Base-by-base conservation (phyloP, 1,139 yeast species). In the Magnusiomyces clavatus region DNA sequence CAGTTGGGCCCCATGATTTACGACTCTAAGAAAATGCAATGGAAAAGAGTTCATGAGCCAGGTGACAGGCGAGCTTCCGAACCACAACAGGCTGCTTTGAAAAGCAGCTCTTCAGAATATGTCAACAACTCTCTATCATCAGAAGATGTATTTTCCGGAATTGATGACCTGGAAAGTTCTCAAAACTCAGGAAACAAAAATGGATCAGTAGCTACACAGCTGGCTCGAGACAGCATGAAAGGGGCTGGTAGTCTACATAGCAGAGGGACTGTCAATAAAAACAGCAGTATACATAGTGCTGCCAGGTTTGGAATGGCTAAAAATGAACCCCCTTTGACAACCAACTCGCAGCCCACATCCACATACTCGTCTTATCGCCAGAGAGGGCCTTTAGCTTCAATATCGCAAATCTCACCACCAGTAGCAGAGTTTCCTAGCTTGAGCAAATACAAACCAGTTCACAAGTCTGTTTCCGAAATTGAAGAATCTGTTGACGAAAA, bases 61-160 rank as follows among this genome's bases (percentile, higher is more conserved):
- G 41, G 41, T n/a, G 19, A 45, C 13, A 41, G 36, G 19, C 42
- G 20, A 3, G 12, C 11, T 24, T 20, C n/a, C 13, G 6, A 40
- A 37, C 12, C 47, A 44, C 29, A 35, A 6, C 19, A 36, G 31
- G 12, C 31, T 2, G 10, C 43, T 8, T 17, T 44, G 11, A 39
- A 43, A 12, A 47, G 43, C 29, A 43, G 47, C 12, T 16, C 39
- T 16, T n/a, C 46, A 8, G 24, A 20, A 11, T 13, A 16, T 16
- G 12, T 6, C 36, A 40, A 36, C 34, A 20, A 45, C 5, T 45
- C 48, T 10, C 13, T 36, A n/a, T 19, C 39, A 10, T 46, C 37
- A 13, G 52, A 44, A 13, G 55, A 53, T 31, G 46, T 48, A 14
- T 53, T 53, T 29, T 48, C 49, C 2, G 55, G 52, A 14, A 50